A percentile compares a stretch with the other conserved stretches of the same genome.
These are phyloP conservation scores for Phallus indusiatus DNA, from an alignment of 768 basidiomycete genomes.

Conservation along the genomic window DNA sequence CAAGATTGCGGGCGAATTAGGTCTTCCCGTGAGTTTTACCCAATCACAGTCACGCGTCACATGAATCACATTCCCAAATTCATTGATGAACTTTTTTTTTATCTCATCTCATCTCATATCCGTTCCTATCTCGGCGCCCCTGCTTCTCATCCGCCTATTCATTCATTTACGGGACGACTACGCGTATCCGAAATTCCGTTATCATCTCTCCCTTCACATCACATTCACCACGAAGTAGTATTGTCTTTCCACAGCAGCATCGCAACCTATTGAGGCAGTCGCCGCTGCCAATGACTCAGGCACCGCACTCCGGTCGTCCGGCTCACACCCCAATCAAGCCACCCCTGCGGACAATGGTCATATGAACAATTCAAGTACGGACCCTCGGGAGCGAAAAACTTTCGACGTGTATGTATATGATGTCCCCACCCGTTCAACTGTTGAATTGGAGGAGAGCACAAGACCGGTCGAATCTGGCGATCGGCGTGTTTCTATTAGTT, in stretches of 20 bases:
- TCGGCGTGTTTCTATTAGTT: no score
- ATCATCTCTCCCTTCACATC: neutral
- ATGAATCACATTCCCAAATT: no score
- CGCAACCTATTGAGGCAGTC: slow-evolving; percentile 42
- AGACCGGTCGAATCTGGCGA: neutral
- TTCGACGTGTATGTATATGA: neutral
- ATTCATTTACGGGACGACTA: no score
- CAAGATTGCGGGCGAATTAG: slow-evolving; percentile 38
- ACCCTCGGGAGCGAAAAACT: neutral
- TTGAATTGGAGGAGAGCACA: neutral
- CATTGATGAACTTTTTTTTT: no score
- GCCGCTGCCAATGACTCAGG: slow-evolving; percentile 37
- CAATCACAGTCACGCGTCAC: neutral
- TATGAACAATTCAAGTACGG: neutral
- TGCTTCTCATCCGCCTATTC: neutral
- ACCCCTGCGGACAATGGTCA: neutral
- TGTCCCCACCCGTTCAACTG: neutral
- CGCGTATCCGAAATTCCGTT: neutral
- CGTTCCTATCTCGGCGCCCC: neutral
- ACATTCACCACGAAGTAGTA: slow-evolving; percentile 25
- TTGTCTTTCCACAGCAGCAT: slow-evolving; percentile 41
- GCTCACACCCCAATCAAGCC: neutral
- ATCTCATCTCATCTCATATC: no score
- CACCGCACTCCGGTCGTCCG: slow-evolving; percentile 19
- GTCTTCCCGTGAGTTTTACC: slow-evolving; percentile 25